A percentile compares a stretch with the other conserved stretches of the same genome.
phyloP scores from a whole-genome alignment of 2,329 filamentous ascomycete genomes.

The Nothophoma quercina region DNA sequence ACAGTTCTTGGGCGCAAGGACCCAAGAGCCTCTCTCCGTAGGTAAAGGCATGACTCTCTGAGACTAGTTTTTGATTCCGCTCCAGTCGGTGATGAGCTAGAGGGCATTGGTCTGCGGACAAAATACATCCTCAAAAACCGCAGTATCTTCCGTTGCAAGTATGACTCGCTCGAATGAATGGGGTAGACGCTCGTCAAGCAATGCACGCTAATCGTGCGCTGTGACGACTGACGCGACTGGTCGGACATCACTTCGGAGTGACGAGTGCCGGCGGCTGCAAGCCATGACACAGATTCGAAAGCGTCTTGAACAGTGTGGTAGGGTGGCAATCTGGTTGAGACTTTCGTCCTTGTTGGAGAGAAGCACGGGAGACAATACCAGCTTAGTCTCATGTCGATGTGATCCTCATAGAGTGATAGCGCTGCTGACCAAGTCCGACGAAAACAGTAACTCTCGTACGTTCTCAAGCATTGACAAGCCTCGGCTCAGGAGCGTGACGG shows the following conservation, averaged over 20 bases:
- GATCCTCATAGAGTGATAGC: constrained; percentile 28
- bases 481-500: constrained; percentile 50
- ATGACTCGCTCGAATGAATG: constrained; percentile 33
- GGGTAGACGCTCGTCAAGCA: constrained; percentile 66
- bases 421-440: constrained; percentile 39
- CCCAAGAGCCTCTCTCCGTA: constrained; percentile 69
- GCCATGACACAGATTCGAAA: constrained; percentile 61
- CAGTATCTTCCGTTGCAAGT: constrained; percentile 55
- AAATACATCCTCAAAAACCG: constrained; percentile 97
- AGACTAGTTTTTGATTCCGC: constrained; percentile 97
- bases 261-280: constrained; percentile 55
- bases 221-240: constrained; percentile 74
- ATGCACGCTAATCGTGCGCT: constrained; percentile 59
- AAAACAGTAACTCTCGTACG: constrained; percentile 20
- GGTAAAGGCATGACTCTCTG: constrained; percentile 81
- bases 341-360: constrained; percentile 53
- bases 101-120: constrained; percentile 78
- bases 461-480: constrained; percentile 22
- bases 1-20: constrained; percentile 20
- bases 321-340: constrained; percentile 54
- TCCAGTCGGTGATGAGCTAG: constrained; percentile 60
- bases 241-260: constrained; percentile 59
- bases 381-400: constrained; percentile 13
- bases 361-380: constrained; percentile 58
- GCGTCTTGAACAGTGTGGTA: constrained; percentile 44